phyloP scores from a whole-genome alignment of 306 rosid species.

The Morella rubra region DNA sequence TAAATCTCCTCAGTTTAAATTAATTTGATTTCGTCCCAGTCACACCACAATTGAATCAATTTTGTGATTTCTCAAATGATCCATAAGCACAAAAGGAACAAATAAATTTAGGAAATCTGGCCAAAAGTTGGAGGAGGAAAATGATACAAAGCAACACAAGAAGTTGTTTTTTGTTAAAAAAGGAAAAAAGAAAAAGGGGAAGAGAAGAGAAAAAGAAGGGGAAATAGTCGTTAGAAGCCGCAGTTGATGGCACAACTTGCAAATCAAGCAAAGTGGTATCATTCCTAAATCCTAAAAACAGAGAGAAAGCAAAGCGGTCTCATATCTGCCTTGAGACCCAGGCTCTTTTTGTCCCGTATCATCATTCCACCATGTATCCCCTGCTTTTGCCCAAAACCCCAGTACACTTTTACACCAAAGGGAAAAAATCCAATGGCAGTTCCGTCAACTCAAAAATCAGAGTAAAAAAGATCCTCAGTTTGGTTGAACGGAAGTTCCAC shows the following conservation, averaged over 20 bases:
- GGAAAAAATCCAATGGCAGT: neutral
- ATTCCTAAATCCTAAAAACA: neutral
- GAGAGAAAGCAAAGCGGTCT: no score
- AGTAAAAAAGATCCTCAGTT: neutral
- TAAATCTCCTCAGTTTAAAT: no score
- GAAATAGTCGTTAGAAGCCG: neutral
- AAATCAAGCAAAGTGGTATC: slow-evolving; percentile 54
- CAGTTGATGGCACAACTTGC: slow-evolving; percentile 42
- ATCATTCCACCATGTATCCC: slow-evolving; percentile 13
- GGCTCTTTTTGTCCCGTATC: slow-evolving; percentile 43
- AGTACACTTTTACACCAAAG: neutral
- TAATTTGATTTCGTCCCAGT: no score
- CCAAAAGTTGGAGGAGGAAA: neutral
- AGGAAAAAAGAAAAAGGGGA: neutral
- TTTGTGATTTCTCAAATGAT: no score
- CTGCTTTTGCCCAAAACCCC: neutral
- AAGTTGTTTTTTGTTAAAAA: neutral
- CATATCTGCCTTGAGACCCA: slow-evolving; percentile 24
- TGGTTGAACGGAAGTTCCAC: slow-evolving; percentile 19
- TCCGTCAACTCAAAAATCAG: neutral
- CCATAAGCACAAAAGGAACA: neutral
- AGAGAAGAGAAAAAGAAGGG: neutral
- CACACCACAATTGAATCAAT: no score
- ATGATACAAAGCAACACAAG: neutral
- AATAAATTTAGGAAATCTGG: neutral